Base-by-base conservation (phyloP, 306 rosid species). In the Arachis stenosperma region DNA sequence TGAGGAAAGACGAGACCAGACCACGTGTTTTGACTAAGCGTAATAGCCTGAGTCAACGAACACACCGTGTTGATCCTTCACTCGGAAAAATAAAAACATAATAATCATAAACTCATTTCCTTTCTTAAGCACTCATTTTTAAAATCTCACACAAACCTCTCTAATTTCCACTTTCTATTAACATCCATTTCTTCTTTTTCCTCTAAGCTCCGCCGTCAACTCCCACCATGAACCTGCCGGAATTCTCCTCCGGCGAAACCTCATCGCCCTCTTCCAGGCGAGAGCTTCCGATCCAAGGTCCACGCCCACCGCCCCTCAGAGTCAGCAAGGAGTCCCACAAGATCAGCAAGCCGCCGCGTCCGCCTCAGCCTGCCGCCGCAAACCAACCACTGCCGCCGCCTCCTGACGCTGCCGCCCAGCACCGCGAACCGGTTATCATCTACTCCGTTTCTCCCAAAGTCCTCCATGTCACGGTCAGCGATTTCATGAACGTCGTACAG, bases 401-500 rank as follows among this genome's bases (percentile, higher is more conserved):
- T 4, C 41, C 70, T 4, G 51, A 48, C 7, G 76, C 69, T 9
- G 13, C 59, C 44, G 13, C 56, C 42, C 60, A 80, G 54, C 74
- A 60, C 9, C 75, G 76, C 0, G 74, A 92, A 68, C 98, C 96
- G 0, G 52, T 89, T 14, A 90, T 94, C 27, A 94, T 94, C 80
- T 94, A 94, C 89, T 75, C 90, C 43, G 90, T 94, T 5, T 94
- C 98, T 42, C 98, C 98, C 1, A 89, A 89, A 77, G 92, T 85
- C 68, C 84, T 88, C 75, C 89, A 89, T 65, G 78, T 90, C 65
- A 33, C 84, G 1, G 92, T 71, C 62, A 76, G 15, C 56, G 84
- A 94, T 43, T 94, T 94, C 90, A 89, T 88, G 97, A 87, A 93
- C 81, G 67, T 86, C 9, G 97, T 94, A 36, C 99, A 94, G 77